Evolutionary conservation across 345 rosid genomes (phyloP).

Genomic region (Trapa bicornis): DNA sequence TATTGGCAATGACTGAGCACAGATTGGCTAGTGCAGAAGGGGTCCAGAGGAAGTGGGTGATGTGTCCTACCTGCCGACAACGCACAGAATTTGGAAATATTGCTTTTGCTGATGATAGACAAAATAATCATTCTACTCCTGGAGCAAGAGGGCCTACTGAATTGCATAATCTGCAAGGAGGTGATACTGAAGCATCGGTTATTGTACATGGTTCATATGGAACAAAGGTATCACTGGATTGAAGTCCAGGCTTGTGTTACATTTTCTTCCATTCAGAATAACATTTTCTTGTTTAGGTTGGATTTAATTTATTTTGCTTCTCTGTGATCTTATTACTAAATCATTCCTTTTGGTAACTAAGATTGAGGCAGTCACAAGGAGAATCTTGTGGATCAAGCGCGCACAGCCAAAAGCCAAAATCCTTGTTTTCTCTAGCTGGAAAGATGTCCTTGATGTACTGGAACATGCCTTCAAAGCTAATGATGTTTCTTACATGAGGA

Average conservation of each 20-base stretch:
- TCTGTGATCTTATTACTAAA: not conserved
- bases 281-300: not conserved
- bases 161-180: conserved; percentile 28
- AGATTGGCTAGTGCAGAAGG: conserved; percentile 26
- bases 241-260: not conserved
- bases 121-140: conserved; percentile 19
- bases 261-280: not conserved
- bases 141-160: conserved; percentile 1
- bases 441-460: conserved; percentile 93
- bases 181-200: conserved; percentile 43
- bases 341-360: conserved; percentile 24
- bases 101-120: conserved; percentile 70
- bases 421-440: conserved; percentile 95
- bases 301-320: not conserved
- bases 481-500: conserved; percentile 51
- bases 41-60: conserved; percentile 53
- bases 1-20: conserved; percentile 69
- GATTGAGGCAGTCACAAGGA: conserved; percentile 86
- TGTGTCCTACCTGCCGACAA: conserved; percentile 92
- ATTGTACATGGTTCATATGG: conserved; percentile 88
- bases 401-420: conserved; percentile 69
- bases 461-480: conserved; percentile 73
- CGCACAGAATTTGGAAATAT: conserved; percentile 73
- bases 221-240: conserved; percentile 50
- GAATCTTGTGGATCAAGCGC: conserved; percentile 76